phyloP scores from a whole-genome alignment of 768 basidiomycete genomes.

The Tulasnella sp. region DNA sequence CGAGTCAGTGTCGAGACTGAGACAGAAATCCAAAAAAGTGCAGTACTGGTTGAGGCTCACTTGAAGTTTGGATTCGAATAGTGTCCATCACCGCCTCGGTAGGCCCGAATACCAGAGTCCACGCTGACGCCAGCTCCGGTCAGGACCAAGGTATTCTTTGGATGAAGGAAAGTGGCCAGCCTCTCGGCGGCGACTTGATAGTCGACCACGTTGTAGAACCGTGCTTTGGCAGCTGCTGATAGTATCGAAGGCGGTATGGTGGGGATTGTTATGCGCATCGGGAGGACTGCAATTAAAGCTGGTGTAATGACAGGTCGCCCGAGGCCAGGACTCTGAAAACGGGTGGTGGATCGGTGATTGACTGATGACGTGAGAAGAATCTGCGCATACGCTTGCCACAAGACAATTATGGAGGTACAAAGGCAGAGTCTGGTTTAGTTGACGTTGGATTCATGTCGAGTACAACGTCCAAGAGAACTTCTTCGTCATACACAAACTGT shows the following conservation, averaged over 20 bases:
- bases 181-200: conserved; percentile 43
- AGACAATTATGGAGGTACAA: too few relatives aligned
- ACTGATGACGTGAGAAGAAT: too few relatives aligned
- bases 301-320: too few relatives aligned
- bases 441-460: too few relatives aligned
- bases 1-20: neutral
- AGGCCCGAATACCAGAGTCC: conserved; percentile 92
- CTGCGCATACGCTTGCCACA: too few relatives aligned
- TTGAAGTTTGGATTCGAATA: conserved; percentile 88
- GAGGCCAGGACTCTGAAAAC: too few relatives aligned
- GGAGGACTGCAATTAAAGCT: neutral
- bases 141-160: conserved; percentile 54
- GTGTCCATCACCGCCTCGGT: conserved; percentile 73
- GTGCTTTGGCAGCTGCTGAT: conserved; percentile 27
- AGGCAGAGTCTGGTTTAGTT: too few relatives aligned
- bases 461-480: too few relatives aligned
- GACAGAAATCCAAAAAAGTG: neutral
- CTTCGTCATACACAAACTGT: too few relatives aligned
- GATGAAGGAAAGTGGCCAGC: conserved; percentile 54
- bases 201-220: too few relatives aligned
- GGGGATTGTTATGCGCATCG: conserved; percentile 70
- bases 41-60: conserved; percentile 32
- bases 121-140: conserved; percentile 94
- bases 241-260: conserved; percentile 54
- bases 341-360: too few relatives aligned